A percentile compares a stretch with the other conserved stretches of the same genome.
phyloP scores from a whole-genome alignment of 352 stramenopile genomes.

The Globisporangium acanthophoron region DNA sequence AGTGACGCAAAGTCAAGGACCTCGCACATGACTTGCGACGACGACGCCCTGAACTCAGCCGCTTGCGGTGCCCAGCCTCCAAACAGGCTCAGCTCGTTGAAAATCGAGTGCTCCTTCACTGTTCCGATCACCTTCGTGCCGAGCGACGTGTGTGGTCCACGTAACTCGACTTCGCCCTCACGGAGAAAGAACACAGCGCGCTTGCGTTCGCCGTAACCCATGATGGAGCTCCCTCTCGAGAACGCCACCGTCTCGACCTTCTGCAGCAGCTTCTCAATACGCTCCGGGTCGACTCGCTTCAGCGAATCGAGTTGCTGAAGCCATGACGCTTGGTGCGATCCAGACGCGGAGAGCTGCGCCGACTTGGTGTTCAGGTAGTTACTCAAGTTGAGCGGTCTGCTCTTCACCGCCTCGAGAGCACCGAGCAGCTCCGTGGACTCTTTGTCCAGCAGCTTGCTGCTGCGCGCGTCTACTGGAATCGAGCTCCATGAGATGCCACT shows the following conservation, averaged over 20 bases:
- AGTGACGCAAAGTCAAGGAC: conserved; percentile 33
- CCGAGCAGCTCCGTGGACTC: conserved; percentile 32
- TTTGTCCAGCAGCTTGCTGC: conserved; percentile 39
- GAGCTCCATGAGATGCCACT: conserved; percentile 4
- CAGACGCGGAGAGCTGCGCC: neutral
- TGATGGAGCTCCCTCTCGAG: conserved; percentile 15
- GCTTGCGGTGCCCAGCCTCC: conserved; percentile 29
- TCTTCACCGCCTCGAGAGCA: conserved; percentile 22
- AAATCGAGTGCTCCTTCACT: conserved; percentile 16
- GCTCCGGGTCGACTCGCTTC: conserved; percentile 8
- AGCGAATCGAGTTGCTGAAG: conserved; percentile 12
- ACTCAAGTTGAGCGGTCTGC: conserved; percentile 17
- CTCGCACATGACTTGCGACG: conserved; percentile 25
- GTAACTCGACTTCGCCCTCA: conserved; percentile 35
- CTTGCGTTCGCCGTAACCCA: conserved; percentile 45
- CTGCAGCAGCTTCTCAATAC: conserved; percentile 7
- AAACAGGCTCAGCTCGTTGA: conserved; percentile 65
- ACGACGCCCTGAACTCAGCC: conserved; percentile 35
- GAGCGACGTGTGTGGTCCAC: conserved; percentile 35
- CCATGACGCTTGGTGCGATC: conserved; percentile 11
- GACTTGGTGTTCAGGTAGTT: conserved; percentile 43
- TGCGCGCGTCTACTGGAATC: conserved; percentile 16
- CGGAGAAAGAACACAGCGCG: conserved; percentile 37
- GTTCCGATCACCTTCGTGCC: conserved; percentile 28
- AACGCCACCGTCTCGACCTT: conserved; percentile 16